Evolutionary conservation across 202 grass and related monocot genomes (phyloP), one percentile per base, ranked within the genome.

Genomic region (Cymbopogon flexuosus): DNA sequence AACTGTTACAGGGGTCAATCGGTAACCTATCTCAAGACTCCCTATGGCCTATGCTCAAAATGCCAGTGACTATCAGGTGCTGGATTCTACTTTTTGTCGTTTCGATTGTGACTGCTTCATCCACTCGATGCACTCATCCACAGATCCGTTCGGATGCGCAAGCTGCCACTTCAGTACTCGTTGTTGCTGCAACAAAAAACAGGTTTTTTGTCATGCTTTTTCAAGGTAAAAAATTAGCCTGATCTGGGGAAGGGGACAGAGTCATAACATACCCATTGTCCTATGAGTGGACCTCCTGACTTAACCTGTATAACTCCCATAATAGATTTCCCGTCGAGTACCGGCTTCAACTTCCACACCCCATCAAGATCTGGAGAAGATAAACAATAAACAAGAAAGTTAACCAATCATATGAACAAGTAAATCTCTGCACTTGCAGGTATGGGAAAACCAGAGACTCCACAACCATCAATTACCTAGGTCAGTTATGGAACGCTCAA

Each of bases 241-340:
- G 41, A 61, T 29, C 12, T 63, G 12, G 27, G 39, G 0, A 73
- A 16, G 60, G 65, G 18, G 3, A 1, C 10, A 24, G 14, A 13
- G 19, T 78, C 4, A 12, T 46, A 74, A 46, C 43, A 10, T 93
- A 98, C 95, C 95, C 95, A 95, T 81, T 91, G 72, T 73, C 87
- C 90, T 35, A 95, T 86, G 33, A 84, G 34, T 47, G 95, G 95
- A 23, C 95, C 95, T 81, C 92, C 95, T 83, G 91, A 86, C 81
- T 93, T 94, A n/a, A 88, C 72, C 82, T 95, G 88, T 65, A 98
- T 47, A 74, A 93, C 80, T 29, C 87, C 87, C 88, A 98, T 94
- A 41, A 98, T 98, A 11, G 90, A 47, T 62, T 94, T 98, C 19
- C 95, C 95, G 37, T 98, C 95, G 0, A 98, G 95, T 83, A 98